Evolutionary conservation across 2,329 filamentous ascomycete genomes (phyloP), one percentile per base, ranked within the genome.

Genomic region (Podosphaera xanthii): DNA sequence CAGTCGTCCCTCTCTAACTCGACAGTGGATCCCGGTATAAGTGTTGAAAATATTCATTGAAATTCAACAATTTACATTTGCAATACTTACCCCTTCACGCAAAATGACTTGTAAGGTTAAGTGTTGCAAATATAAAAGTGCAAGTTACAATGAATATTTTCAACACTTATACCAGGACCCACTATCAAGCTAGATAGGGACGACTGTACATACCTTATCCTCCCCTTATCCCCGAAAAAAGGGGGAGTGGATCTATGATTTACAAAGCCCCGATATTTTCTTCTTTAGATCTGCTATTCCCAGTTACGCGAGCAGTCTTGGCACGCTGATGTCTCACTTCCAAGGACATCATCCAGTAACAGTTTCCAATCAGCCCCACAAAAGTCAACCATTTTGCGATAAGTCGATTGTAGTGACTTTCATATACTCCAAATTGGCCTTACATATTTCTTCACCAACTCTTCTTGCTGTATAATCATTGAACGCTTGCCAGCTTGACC

Each of bases 401-500:
- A 2, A 44, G 40, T 44, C 40, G 40, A 8, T 44, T 44, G 40
- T 14, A 14, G 40, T 44, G 40, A 44, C 40, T 7, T 44, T 44
- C 10, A 4, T 12, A 7, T 6, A 6, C 40, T 12, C n/a, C 5
- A 14, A 44, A 14, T 44, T 3, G 10, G 9, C 3, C n/a, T 7
- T 44, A 44, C 10, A 44, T 44, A 44, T 44, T 14, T 44, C 10
- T 44, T 12, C 12, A 54, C 12, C 4, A 44, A 44, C 7, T 8
- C 30, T 9, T 52, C 49, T 35, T 22, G n/a, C 31, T 44, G 40
- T 44, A 44, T 44, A 14, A 62, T 64, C 62, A 62, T 57, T 60
- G 44, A 44, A 42, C 58, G 59, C 62, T 62, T 62, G 62, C 60
- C 60, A 58, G 59, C 63, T 61, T 63, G 65, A 64, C 63, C 62